Conservation (phyloP, 2,329 filamentous ascomycete genomes). For the Fonsecaea pedrosoi region DNA sequence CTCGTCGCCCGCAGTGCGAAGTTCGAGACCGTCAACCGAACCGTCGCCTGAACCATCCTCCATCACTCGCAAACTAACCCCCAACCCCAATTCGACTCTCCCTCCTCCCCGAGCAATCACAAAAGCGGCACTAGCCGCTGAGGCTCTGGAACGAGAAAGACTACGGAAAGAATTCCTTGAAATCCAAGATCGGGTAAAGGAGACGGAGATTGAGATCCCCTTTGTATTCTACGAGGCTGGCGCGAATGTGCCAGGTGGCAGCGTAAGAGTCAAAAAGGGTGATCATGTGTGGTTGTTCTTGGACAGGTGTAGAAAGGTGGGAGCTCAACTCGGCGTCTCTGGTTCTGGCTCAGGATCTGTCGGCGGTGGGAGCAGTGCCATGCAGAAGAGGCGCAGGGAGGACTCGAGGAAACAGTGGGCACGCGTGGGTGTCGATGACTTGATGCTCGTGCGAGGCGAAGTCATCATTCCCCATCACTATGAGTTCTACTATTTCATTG, state of each 20-base stretch:
- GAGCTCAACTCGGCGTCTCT: slow-evolving; percentile 79
- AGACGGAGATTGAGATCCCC: slow-evolving; percentile 85
- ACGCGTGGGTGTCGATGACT: slow-evolving; percentile 88
- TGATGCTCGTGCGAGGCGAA: slow-evolving; percentile 89
- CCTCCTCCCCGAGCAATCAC: slow-evolving; percentile 75
- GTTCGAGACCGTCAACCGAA: slow-evolving; percentile 26
- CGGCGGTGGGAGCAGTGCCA: slow-evolving; percentile 14
- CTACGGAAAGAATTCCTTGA: slow-evolving; percentile 79
- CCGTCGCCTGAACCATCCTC: slow-evolving; percentile 27
- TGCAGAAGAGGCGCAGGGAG: slow-evolving; percentile 50
- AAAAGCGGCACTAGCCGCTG: slow-evolving; percentile 76
- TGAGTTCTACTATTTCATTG: slow-evolving; percentile 95
- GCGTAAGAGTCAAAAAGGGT: slow-evolving; percentile 87
- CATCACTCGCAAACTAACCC: slow-evolving; percentile 46
- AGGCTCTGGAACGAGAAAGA: slow-evolving; percentile 76
- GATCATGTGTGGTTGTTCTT: slow-evolving; percentile 92
- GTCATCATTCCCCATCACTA: slow-evolving; percentile 98
- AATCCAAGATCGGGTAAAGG: slow-evolving; percentile 85
- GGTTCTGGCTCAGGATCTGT: slow-evolving; percentile 55
- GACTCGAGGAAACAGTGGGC: slow-evolving; percentile 83
- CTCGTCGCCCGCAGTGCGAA: slow-evolving; percentile 37
- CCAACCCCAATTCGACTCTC: slow-evolving; percentile 50
- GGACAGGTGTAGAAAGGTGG: slow-evolving; percentile 88
- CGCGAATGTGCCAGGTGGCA: slow-evolving; percentile 83
- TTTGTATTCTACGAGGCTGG: slow-evolving; percentile 95